Evolutionary conservation across 805 yeast genomes (phyloP).

Genomic region (Wickerhamiella shivajii): DNA sequence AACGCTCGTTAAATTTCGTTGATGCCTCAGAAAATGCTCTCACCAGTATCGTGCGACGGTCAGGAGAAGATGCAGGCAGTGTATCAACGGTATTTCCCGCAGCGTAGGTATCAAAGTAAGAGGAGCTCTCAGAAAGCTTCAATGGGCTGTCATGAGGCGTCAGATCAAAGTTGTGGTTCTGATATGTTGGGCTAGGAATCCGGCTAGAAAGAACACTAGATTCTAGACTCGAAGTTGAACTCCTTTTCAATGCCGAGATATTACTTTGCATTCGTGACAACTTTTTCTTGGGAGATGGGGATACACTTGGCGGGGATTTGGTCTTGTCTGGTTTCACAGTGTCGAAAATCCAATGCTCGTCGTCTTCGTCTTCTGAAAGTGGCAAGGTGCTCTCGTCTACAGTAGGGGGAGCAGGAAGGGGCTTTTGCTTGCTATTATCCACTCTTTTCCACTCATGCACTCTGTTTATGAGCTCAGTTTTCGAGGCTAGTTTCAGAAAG

Average conservation of each 20-base stretch:
- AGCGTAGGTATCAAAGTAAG: constrained; percentile 1
- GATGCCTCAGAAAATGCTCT: constrained; percentile 18
- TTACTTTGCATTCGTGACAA: constrained; percentile 5
- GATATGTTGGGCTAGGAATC: constrained; percentile 7
- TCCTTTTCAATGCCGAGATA: constrained; percentile 2
- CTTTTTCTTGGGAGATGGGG: constrained; percentile 2
- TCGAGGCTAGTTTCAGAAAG: constrained; percentile 29
- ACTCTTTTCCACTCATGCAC: constrained; percentile 11
- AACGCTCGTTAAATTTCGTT: constrained; percentile 17
- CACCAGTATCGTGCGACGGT: constrained; percentile 13
- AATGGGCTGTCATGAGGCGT: constrained; percentile 4
- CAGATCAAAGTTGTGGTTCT: constrained; percentile 7
- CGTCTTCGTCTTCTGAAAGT: constrained; percentile 14
- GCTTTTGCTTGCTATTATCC: constrained; percentile 1
- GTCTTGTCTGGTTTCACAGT: constrained; percentile 21
- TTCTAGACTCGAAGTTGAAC: background rate
- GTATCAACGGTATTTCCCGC: constrained; percentile 6
- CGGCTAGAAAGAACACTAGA: constrained; percentile 5
- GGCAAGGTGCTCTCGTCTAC: constrained; percentile 5
- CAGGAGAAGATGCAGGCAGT: constrained; percentile 5
- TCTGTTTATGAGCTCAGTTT: constrained; percentile 11
- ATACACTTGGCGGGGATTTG: too few relatives aligned
- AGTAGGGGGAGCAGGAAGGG: constrained; percentile 2
- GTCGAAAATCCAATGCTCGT: constrained; percentile 28
- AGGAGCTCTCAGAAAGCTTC: background rate